These are phyloP conservation scores for Ophiostoma triangulosporum DNA, from an alignment of 2,329 filamentous ascomycete species.

Conservation along the genomic window DNA sequence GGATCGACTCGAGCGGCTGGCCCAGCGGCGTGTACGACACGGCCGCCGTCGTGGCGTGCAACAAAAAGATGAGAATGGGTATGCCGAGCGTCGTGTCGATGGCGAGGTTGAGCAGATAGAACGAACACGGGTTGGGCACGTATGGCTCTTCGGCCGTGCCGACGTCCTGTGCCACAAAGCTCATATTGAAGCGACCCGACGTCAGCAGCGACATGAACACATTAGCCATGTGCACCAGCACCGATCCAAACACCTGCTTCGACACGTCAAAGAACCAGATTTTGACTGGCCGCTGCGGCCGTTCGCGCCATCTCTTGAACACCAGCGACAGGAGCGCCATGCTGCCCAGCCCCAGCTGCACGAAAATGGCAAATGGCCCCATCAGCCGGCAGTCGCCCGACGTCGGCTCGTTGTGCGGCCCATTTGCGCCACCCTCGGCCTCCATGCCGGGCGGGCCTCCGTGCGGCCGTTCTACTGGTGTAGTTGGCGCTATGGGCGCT, in stretches of 20 bases:
- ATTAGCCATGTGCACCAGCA: constrained; percentile 83
- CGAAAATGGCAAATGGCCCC: constrained; percentile 78
- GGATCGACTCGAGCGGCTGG: constrained; percentile 71
- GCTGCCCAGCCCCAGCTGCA: constrained; percentile 75
- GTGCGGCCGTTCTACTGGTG: neutral
- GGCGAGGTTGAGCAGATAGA: constrained; percentile 83
- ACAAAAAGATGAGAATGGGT: constrained; percentile 79
- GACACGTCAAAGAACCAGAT: constrained; percentile 97
- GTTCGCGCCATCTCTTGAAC: constrained; percentile 84
- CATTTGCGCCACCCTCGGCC: neutral
- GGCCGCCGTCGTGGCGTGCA: constrained; percentile 61
- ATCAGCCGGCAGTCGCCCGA: constrained; percentile 75
- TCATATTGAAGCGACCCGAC: constrained; percentile 65
- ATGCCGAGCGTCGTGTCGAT: constrained; percentile 98
- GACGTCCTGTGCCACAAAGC: constrained; percentile 33
- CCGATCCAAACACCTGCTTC: constrained; percentile 91
- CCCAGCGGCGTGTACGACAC: constrained; percentile 67
- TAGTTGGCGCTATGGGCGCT: neutral
- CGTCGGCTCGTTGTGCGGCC: constrained; percentile 16
- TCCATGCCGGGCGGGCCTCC: neutral
- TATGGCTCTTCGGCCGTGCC: constrained; percentile 37
- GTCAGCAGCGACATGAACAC: constrained; percentile 94
- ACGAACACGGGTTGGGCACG: constrained; percentile 85
- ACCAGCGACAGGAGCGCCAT: constrained; percentile 78
- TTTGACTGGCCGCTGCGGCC: constrained; percentile 81